Evolutionary conservation across 331 rosid species (phyloP), one percentile per base, ranked within the genome.

Genomic region (Saraca asoca): DNA sequence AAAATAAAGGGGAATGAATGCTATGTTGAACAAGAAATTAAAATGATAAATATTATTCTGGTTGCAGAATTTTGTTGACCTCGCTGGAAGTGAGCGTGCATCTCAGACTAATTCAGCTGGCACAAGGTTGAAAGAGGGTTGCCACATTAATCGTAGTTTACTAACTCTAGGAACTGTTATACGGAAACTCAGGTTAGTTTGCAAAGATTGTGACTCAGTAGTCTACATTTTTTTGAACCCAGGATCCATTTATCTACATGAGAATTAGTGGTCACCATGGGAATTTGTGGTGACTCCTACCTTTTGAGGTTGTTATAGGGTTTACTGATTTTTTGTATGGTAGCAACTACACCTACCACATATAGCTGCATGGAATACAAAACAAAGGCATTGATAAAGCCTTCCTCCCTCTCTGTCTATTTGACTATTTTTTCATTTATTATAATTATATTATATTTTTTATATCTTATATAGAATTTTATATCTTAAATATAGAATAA

Each of bases 121-220:
- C 9, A 45, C 88, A 59, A 85, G 97, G 81, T 81, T 90, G 87
- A 94, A 94, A 87, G 99, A 94, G 82, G 99, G 99, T 63, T 94
- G 99, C 85, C 99, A 94, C 82, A 94, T 94, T 80, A 94, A 94
- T 72, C 97, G 97, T 48, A 94, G 99, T 81, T 81, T 94, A 77
- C 83, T 94, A 70, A 88, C 99, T 71, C 86, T 90, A 41, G 99
- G 99, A 75, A 94, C 99, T 67, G 97, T 94, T 58, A 82, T 94
- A 79, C 99, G 99, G 62, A 94, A 94, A 81, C 97, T 94, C 78
- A 90, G 99, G 99, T 94, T 69, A 75, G 79, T 70, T 70, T 50
- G 42, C 31, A 52, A 55, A 24, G 31, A 24, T 24, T 24, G 31
- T 24, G 31, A 24, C 31, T 24, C 31, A 24, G 31, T 24, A 24